phyloP scores from a whole-genome alignment of 441 rosid genomes.

The Erodium texanum region DNA sequence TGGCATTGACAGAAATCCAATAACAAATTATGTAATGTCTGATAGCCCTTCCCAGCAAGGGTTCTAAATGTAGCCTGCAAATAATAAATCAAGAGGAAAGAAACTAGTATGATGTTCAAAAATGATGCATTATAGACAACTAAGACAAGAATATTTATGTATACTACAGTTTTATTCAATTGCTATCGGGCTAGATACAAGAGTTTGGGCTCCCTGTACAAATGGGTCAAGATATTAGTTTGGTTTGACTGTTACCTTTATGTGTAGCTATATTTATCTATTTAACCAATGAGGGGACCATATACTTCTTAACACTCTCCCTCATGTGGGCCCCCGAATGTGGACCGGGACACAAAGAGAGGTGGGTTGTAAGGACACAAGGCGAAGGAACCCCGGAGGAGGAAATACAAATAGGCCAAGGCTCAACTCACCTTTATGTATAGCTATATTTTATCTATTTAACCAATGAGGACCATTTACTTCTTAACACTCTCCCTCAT shows the following conservation, averaged over 20 bases:
- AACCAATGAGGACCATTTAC: background rate
- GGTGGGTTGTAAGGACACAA: too few species aligned
- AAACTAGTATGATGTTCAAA: conserved; percentile 9
- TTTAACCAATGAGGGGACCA: background rate
- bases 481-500: background rate
- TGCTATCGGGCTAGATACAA: background rate
- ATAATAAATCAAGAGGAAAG: conserved; percentile 11
- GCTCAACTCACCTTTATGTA: background rate
- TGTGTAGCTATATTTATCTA: background rate
- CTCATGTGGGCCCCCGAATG: background rate
- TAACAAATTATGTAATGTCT: conserved; percentile 84
- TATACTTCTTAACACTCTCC: background rate
- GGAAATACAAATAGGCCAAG: background rate
- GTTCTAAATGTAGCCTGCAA: conserved; percentile 85
- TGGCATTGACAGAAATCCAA: conserved; percentile 78
- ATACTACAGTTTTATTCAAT: too few species aligned
- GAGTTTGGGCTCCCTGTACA: background rate
- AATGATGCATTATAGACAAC: background rate
- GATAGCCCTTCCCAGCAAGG: conserved; percentile 96
- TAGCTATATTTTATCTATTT: too few species aligned
- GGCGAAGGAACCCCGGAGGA: too few species aligned
- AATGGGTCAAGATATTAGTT: background rate
- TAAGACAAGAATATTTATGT: background rate
- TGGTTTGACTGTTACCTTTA: background rate
- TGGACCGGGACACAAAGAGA: background rate